Conservation (phyloP, 148 eudicot species). For the Polygonum maritimum region DNA sequence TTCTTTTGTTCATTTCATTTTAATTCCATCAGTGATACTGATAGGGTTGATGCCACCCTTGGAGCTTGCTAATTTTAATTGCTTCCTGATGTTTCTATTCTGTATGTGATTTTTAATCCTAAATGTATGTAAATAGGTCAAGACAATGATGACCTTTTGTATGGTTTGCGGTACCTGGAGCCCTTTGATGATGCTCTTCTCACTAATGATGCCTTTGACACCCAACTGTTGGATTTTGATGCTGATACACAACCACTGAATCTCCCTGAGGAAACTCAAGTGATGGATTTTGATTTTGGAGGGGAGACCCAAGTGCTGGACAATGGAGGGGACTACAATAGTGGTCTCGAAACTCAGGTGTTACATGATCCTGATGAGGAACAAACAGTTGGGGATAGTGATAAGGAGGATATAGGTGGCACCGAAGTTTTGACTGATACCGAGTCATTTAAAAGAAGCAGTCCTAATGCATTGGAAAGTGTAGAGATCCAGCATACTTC, state of each 20-base stretch:
- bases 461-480: not conserved
- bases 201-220: slow-evolving; percentile 6
- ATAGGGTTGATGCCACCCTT: not conserved
- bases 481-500: not conserved
- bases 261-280: slow-evolving; percentile 6
- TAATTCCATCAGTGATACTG: not conserved
- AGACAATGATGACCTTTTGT: not conserved
- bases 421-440: not conserved
- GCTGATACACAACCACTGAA: not conserved
- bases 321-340: slow-evolving; percentile 6
- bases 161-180: not conserved
- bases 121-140: not conserved
- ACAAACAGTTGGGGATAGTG: slow-evolving; percentile 23
- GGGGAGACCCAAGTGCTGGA: slow-evolving; percentile 26
- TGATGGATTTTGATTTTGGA: slow-evolving; percentile 10
- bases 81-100: not conserved
- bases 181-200: slow-evolving; percentile 1
- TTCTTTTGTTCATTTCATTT: not conserved
- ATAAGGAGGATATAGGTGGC: slow-evolving; percentile 16
- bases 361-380: slow-evolving; percentile 26
- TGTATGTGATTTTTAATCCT: too few species aligned
- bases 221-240: slow-evolving; percentile 9
- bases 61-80: not conserved
- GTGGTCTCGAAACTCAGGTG: slow-evolving; percentile 22
- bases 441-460: not conserved